phyloP scores from a whole-genome alignment of 2,329 filamentous ascomycete species.

The Hymenoscyphus occultus region DNA sequence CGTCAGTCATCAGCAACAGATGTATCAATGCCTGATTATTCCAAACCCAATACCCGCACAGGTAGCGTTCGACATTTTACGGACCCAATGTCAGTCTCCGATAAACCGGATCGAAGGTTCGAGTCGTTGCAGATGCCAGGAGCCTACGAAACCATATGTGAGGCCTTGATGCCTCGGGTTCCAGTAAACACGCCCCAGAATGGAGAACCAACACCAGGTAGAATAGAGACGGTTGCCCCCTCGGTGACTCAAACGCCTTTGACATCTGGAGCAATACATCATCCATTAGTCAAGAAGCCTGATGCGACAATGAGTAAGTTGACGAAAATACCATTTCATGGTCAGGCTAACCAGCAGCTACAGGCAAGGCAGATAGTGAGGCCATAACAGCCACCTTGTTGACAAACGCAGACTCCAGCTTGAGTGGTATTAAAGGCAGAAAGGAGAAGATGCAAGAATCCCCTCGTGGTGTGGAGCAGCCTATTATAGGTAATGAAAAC shows the following conservation, averaged over 20 bases:
- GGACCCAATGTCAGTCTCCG: conserved; percentile 30
- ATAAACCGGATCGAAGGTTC: conserved; percentile 23
- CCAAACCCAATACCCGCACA: conserved; percentile 25
- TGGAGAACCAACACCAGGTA: conserved; percentile 6
- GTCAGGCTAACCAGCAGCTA: not conserved
- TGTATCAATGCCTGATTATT: conserved; percentile 48
- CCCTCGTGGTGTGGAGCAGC: conserved; percentile 10
- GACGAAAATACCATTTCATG: not conserved
- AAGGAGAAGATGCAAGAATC: conserved; percentile 30
- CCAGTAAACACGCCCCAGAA: conserved; percentile 32
- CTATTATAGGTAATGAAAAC: conserved; percentile 12
- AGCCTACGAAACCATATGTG: conserved; percentile 33
- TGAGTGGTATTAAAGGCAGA: conserved; percentile 25
- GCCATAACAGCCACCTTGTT: not conserved
- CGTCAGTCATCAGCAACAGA: conserved; percentile 32
- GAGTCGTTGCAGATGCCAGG: conserved; percentile 29
- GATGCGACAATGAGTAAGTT: conserved; percentile 8
- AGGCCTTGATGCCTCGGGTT: conserved; percentile 31
- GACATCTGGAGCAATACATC: conserved; percentile 6
- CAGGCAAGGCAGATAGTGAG: conserved; percentile 3
- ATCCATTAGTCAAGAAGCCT: conserved; percentile 5
- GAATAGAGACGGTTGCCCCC: not conserved
- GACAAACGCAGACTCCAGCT: not conserved
- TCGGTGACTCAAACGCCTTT: conserved; percentile 5
- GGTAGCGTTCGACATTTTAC: conserved; percentile 38